Conservation (phyloP, 1,139 yeast genomes). For the Hemisphaericaspora xylofermentans region DNA sequence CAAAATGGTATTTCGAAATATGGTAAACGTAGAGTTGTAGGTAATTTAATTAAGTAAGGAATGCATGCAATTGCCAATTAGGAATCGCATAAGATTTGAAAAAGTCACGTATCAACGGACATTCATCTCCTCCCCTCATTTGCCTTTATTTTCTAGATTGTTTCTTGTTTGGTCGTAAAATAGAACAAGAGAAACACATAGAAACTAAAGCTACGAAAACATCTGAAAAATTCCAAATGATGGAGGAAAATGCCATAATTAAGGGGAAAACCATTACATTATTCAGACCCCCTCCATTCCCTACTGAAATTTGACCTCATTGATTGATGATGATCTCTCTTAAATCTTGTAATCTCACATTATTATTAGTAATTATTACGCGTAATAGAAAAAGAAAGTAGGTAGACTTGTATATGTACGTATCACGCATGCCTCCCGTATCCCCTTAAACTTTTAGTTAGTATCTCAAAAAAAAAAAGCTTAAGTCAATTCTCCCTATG, state of each 20-base stretch:
- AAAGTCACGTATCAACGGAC: constrained; percentile 8
- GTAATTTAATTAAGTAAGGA: no score
- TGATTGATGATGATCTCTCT: no score
- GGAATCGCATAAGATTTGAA: no score
- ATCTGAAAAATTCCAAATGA: no score
- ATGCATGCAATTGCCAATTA: no score
- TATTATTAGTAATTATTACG: background rate
- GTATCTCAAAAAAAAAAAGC: no score
- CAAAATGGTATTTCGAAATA: no score
- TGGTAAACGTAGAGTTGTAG: no score
- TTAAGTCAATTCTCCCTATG: background rate
- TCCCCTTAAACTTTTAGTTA: background rate
- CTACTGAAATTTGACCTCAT: no score
- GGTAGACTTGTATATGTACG: no score
- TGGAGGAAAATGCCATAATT: background rate
- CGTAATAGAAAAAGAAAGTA: background rate
- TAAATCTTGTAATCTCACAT: background rate
- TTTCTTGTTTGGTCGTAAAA: background rate
- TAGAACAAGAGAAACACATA: no score
- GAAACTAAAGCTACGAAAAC: no score
- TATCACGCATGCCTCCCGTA: background rate
- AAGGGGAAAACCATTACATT: background rate
- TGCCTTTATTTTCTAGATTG: background rate
- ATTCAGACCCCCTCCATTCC: background rate
- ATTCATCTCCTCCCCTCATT: constrained; percentile 8